Percentiles rank a stretch among this genome's conserved stretches.
Conservation (phyloP, 495 filamentous ascomycete genomes). For the Trichoderma parareesei region DNA sequence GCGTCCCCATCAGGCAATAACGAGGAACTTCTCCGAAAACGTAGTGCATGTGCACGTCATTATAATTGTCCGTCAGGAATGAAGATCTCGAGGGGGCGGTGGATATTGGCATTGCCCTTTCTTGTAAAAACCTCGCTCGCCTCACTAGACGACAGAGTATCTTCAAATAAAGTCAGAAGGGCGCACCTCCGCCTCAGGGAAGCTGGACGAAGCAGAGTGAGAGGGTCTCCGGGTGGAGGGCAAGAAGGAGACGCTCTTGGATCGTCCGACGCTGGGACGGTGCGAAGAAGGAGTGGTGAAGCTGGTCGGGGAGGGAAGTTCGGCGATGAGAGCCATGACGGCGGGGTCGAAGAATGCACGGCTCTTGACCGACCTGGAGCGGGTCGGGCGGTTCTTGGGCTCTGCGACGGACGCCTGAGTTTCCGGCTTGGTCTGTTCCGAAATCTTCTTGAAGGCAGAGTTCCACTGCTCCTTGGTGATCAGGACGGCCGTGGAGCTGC, state of each 20-base stretch:
- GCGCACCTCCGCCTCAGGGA: background rate
- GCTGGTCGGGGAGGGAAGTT: background rate
- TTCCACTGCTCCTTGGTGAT: slow-evolving; percentile 1
- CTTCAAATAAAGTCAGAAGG: background rate
- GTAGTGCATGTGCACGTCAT: background rate
- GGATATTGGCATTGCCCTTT: too few relatives aligned
- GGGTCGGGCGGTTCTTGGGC: background rate
- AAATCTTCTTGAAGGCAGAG: background rate
- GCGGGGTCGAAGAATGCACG: background rate
- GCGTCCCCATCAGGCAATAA: background rate
- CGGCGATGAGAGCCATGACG: slow-evolving; percentile 9
- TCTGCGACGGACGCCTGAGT: too few relatives aligned
- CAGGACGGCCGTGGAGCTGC: background rate
- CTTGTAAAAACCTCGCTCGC: too few relatives aligned
- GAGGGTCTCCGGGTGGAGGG: background rate
- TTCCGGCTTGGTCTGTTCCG: background rate
- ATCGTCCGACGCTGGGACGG: background rate
- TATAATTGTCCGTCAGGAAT: background rate
- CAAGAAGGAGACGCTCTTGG: slow-evolving; percentile 1
- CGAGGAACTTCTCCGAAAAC: background rate
- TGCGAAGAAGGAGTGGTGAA: background rate
- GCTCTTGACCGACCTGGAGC: slow-evolving; percentile 1
- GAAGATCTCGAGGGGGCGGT: too few relatives aligned
- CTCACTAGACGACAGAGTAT: background rate
- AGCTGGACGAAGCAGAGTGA: background rate